Percentiles rank a stretch among this genome's conserved stretches.
These are phyloP conservation scores for Hirsutella thompsonii DNA, from an alignment of 2,329 filamentous ascomycete genomes.

Conservation along the genomic window DNA sequence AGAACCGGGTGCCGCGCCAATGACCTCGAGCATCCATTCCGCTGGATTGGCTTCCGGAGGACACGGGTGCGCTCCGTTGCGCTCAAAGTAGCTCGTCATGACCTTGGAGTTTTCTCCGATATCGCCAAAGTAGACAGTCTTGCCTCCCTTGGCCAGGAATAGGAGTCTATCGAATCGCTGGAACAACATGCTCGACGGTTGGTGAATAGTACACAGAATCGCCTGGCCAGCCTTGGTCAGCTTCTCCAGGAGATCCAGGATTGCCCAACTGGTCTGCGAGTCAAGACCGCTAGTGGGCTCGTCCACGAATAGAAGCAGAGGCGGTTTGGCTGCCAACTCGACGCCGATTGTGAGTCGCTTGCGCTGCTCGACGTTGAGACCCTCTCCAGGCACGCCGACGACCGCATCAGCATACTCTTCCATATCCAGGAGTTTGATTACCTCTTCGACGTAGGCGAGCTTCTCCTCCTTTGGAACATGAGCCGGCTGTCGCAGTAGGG, in stretches of 20 bases:
- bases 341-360: constrained; percentile 86
- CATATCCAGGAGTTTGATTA: constrained; percentile 87
- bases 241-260: constrained; percentile 78
- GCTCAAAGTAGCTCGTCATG: constrained; percentile 65
- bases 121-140: constrained; percentile 71
- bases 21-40: constrained; percentile 62
- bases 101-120: constrained; percentile 58
- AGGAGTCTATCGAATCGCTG: constrained; percentile 77
- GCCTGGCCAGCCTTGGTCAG: constrained; percentile 81
- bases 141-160: constrained; percentile 63
- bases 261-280: constrained; percentile 87
- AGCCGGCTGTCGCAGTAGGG: constrained; percentile 70
- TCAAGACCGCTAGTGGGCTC: constrained; percentile 93
- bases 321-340: constrained; percentile 87
- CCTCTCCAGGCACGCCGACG: constrained; percentile 82
- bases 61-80: constrained; percentile 53
- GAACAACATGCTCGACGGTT: constrained; percentile 92
- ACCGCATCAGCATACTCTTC: constrained; percentile 79
- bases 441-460: constrained; percentile 75
- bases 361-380: constrained; percentile 58
- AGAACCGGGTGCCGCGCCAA: constrained; percentile 51
- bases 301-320: constrained; percentile 81
- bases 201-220: constrained; percentile 94
- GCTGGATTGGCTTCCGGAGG: constrained; percentile 62
- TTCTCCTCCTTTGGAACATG: constrained; percentile 65